Evolutionary conservation across 2,329 filamentous ascomycete genomes (phyloP), one percentile per base, ranked within the genome.

Genomic region (Boeremia exigua): DNA sequence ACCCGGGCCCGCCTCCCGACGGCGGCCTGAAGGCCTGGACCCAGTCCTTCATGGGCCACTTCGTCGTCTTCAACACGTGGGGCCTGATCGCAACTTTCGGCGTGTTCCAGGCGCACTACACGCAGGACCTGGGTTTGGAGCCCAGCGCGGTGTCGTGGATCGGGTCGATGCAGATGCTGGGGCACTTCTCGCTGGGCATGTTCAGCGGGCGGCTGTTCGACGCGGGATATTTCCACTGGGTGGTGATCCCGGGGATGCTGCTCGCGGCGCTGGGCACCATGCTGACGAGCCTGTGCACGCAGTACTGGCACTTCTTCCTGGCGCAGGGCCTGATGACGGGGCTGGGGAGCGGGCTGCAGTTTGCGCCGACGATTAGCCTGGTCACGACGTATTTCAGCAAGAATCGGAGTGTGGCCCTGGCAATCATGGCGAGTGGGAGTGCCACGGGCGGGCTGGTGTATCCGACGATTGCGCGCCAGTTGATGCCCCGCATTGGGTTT

Each of bases 361-460:
- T 76, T 54, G 63, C 67, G 6, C 74, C 74, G 0, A 58, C 63
- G 0, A 61, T 75, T 8, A 64, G 67, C 0, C 62, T 75, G 1
- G 65, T 75, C 2, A 63, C 67, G 1, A 86, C 85, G 0, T 88
- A 88, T 51, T 90, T 89, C 61, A 77, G 77, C 8, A 81, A 72
- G n/a, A 82, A 82, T n/a, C 79, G 84, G 4, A 81, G 81, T 0
- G 75, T 88, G 2, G 87, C 87, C 0, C 78, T 89, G 15, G 85
- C 85, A 0, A 78, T 87, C 7, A 80, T 80, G 9, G 84, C 86
- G 0, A 82, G 81, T 0, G 88, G 88, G 1, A 85, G 84, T 25
- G 82, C 81, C 0, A 83, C 83, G 0, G 88, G 88, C 1, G 87
- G 87, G 0, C 75, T 89, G 19, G 78, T 89, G 2, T 90, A 87